phyloP scores from a whole-genome alignment of 2,329 filamentous ascomycete species.

The Stagonosporopsis rhizophila region DNA sequence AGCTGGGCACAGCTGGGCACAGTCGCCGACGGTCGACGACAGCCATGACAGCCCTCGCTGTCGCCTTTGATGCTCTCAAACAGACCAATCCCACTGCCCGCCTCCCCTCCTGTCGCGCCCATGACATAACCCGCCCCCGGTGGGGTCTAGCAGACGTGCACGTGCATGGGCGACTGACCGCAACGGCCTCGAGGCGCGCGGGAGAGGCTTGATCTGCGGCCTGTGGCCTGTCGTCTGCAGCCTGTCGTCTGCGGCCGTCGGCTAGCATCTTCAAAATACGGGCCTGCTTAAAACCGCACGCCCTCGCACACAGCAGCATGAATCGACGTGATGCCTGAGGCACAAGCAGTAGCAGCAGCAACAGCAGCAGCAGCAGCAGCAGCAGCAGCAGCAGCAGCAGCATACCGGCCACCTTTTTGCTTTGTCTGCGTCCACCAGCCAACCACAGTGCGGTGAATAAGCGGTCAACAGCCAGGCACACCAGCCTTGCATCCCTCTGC shows the following conservation, averaged over 20 bases:
- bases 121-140: conserved; percentile 3
- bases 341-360: too few species aligned
- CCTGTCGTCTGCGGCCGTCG: conserved; percentile 1
- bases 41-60: too few species aligned
- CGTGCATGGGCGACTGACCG: conserved; percentile 32
- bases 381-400: not conserved
- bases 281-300: conserved; percentile 12
- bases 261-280: conserved; percentile 25
- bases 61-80: conserved; percentile 5
- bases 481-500: not conserved
- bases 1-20: too few species aligned
- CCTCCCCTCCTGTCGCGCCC: not conserved
- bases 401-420: not conserved
- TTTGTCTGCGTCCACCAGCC: not conserved
- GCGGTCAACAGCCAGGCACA: not conserved
- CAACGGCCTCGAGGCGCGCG: conserved; percentile 8
- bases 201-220: conserved; percentile 1
- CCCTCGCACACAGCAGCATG: conserved; percentile 1
- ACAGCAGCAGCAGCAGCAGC: too few species aligned
- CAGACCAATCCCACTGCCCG: conserved; percentile 12
- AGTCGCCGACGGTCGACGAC: too few species aligned
- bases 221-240: too few species aligned
- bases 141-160: conserved; percentile 25
- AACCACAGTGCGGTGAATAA: not conserved
- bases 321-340: conserved; percentile 25